Conservation (phyloP, 805 yeast species). For the Wickerhamiella azyma region DNA sequence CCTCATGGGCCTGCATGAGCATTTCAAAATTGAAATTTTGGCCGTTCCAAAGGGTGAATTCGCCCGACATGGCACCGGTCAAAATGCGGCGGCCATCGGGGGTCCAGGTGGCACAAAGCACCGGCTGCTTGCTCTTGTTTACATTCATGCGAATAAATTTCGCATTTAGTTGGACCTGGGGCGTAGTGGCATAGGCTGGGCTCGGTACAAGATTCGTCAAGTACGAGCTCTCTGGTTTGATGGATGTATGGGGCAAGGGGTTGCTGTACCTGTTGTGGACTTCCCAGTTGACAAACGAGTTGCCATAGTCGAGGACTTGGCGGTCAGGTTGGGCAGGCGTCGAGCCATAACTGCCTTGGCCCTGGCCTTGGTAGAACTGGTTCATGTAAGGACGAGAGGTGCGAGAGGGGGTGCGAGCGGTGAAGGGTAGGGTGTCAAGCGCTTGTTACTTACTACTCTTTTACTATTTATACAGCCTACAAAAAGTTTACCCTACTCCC, state of each 20-base stretch:
- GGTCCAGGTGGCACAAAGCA: slow-evolving; percentile 86
- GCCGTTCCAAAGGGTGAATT: slow-evolving; percentile 94
- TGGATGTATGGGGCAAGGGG: slow-evolving; percentile 14
- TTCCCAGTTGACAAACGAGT: slow-evolving; percentile 52
- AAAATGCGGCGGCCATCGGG: slow-evolving; percentile 87
- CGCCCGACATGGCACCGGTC: slow-evolving; percentile 87
- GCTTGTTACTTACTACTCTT: too few relatives aligned
- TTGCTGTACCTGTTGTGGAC: slow-evolving; percentile 31
- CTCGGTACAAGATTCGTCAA: slow-evolving; percentile 50
- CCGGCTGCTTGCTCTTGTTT: slow-evolving; percentile 83
- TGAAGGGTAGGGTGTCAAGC: too few relatives aligned
- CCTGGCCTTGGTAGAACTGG: too few relatives aligned
- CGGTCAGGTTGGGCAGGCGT: not conserved
- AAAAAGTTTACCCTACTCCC: too few relatives aligned
- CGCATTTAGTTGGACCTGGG: slow-evolving; percentile 50
- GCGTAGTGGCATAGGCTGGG: slow-evolving; percentile 37
- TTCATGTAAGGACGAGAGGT: not conserved
- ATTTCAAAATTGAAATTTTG: slow-evolving; percentile 90
- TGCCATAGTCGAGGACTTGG: slow-evolving; percentile 51
- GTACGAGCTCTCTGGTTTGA: slow-evolving; percentile 59
- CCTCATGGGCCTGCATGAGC: slow-evolving; percentile 96
- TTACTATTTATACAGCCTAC: too few relatives aligned
- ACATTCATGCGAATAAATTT: slow-evolving; percentile 84
- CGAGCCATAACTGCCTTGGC: not conserved
- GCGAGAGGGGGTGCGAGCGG: too few relatives aligned